Conservation (phyloP, 176 grass and related monocot species). For the Aegilops bicornis region DNA sequence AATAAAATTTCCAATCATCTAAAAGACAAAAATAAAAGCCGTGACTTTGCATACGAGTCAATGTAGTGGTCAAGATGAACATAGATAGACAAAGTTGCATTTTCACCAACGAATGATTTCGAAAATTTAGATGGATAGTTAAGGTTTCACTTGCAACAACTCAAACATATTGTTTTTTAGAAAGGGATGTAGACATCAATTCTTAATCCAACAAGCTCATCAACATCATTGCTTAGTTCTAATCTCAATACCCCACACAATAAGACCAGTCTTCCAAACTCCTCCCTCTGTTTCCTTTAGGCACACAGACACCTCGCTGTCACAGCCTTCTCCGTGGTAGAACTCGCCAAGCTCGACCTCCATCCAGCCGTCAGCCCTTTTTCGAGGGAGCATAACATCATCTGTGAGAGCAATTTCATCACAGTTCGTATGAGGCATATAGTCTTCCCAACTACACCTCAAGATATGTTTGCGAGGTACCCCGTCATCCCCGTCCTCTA, state of each 20-base stretch:
- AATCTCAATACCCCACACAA: slow-evolving; percentile 63
- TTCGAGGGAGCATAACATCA: neutral
- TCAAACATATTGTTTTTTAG: neutral
- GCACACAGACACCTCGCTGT: slow-evolving; percentile 37
- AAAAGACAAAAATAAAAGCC: too few species aligned
- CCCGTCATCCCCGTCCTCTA: neutral
- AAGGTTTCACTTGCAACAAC: neutral
- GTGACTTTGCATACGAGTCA: too few species aligned
- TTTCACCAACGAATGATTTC: too few species aligned
- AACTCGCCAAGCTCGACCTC: slow-evolving; percentile 56
- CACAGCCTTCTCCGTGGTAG: slow-evolving; percentile 12
- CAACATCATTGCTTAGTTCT: slow-evolving; percentile 37
- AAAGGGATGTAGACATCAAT: neutral
- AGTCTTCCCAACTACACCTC: neutral
- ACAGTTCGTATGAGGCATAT: neutral
- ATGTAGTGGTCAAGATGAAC: too few species aligned
- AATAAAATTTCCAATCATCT: too few species aligned
- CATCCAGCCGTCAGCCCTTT: slow-evolving; percentile 46
- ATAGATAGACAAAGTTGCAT: too few species aligned
- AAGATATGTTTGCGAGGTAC: neutral
- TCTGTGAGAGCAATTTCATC: neutral
- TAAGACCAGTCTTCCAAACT: slow-evolving; percentile 44
- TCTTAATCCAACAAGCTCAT: neutral
- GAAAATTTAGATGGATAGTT: too few species aligned
- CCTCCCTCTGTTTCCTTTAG: slow-evolving; percentile 28